Evolutionary conservation across 345 rosid genomes (phyloP).

Genomic region (Syzygium jambos): DNA sequence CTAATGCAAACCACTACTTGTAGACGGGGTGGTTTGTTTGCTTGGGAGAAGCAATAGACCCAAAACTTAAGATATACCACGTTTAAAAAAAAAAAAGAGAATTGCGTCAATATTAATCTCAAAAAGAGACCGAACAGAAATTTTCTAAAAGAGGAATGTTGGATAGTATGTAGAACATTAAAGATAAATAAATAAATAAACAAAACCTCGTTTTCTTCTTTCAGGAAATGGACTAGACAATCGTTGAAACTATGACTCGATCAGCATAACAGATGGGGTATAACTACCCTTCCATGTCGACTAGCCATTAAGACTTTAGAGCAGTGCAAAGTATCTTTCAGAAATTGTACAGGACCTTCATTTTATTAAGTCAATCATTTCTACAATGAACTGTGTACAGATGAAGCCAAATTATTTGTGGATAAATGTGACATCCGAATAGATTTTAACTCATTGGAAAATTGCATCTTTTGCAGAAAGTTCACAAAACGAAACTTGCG

Average conservation of each 20-base stretch:
- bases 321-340: not conserved
- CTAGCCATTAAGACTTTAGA: not conserved
- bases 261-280: not conserved
- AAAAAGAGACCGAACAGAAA: not conserved
- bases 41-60: not conserved
- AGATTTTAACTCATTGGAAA: not conserved
- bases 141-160: not conserved
- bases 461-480: not conserved
- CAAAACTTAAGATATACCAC: not conserved
- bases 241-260: not conserved
- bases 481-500: not conserved
- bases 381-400: not conserved
- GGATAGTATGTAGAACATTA: not conserved
- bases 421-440: not conserved
- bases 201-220: not conserved
- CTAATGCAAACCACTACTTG: not conserved
- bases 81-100: not conserved
- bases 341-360: not conserved
- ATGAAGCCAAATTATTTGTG: not conserved
- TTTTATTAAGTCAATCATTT: not conserved
- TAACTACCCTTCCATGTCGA: not conserved
- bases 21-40: not conserved
- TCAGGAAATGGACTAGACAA: not conserved
- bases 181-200: not conserved
- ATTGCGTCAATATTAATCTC: not conserved